Conservation (phyloP, 2,329 filamentous ascomycete species). For the Penicillium sp. region DNA sequence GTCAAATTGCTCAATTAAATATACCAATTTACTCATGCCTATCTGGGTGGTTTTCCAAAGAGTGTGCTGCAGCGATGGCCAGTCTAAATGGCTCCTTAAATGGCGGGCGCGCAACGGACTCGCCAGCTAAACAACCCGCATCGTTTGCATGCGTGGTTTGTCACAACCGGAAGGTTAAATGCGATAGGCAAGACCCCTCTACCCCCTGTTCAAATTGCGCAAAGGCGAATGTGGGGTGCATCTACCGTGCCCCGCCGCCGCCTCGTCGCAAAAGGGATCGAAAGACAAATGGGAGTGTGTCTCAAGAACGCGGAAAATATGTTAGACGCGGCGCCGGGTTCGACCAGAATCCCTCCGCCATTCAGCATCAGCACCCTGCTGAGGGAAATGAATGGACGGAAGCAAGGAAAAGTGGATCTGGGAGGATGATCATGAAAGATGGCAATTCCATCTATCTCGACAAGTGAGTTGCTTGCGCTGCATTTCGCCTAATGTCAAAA, state of each 20-base stretch:
- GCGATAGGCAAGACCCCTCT: conserved; percentile 43
- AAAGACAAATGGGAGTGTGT: conserved; percentile 6
- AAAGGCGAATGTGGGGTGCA: conserved; percentile 40
- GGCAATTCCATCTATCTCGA: conserved; percentile 27
- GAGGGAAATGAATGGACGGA: not conserved
- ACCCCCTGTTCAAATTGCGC: conserved; percentile 48
- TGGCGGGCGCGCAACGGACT: conserved; percentile 19
- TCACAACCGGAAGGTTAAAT: conserved; percentile 45
- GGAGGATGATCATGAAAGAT: conserved; percentile 24
- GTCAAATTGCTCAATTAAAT: not conserved
- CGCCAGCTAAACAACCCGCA: conserved; percentile 8
- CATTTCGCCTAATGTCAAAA: not conserved
- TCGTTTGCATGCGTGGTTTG: conserved; percentile 37
- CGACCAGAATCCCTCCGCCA: not conserved
- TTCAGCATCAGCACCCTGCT: not conserved
- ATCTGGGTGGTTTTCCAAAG: not conserved
- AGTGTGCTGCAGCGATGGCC: conserved; percentile 1
- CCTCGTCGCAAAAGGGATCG: conserved; percentile 27
- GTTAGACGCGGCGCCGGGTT: not conserved
- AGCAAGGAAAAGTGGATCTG: conserved; percentile 6
- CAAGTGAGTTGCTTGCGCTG: conserved; percentile 15
- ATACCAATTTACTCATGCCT: not conserved
- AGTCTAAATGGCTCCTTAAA: not conserved
- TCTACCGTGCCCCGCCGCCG: conserved; percentile 30
- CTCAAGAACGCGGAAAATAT: conserved; percentile 12